phyloP scores from a whole-genome alignment of 1,139 yeast species.

The Yamadazyma membranifaciens region DNA sequence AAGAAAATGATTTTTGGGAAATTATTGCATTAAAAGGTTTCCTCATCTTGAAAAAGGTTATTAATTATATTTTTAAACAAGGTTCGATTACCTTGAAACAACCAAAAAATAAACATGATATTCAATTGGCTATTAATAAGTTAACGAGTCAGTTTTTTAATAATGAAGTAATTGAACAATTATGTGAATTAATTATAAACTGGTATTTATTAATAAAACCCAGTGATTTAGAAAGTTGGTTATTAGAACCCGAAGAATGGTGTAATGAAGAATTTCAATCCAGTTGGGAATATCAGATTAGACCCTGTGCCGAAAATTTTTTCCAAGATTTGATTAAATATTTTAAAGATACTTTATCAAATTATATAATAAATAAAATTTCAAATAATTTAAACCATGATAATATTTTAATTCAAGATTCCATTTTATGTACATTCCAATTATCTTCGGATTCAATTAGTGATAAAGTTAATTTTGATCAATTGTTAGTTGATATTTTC shows the following conservation, averaged over 20 bases:
- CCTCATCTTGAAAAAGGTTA: conserved; percentile 59
- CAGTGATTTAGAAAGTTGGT: conserved; percentile 78
- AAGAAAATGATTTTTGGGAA: conserved; percentile 71
- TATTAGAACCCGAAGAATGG: conserved; percentile 89
- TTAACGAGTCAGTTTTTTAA: conserved; percentile 59
- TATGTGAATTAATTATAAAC: conserved; percentile 65
- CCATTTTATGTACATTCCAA: conserved; percentile 79
- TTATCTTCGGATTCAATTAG: conserved; percentile 67
- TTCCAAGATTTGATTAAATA: conserved; percentile 70
- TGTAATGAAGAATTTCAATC: conserved; percentile 74
- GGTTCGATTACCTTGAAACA: conserved; percentile 68
- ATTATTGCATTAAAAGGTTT: conserved; percentile 70
- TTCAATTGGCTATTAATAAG: conserved; percentile 53
- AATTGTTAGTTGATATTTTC: conserved; percentile 54
- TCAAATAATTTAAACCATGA: conserved; percentile 50
- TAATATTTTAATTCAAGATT: conserved; percentile 69
- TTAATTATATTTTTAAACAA: conserved; percentile 60
- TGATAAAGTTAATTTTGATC: conserved; percentile 63
- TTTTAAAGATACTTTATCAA: conserved; percentile 62
- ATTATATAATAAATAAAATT: conserved; percentile 62
- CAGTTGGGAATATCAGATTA: conserved; percentile 80
- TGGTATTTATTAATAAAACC: conserved; percentile 76
- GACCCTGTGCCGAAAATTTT: conserved; percentile 87
- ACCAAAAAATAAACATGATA: conserved; percentile 60
- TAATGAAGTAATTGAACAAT: conserved; percentile 48